Base-by-base conservation (phyloP, 352 stramenopile genomes). In the Pythium vanterpoolii region DNA sequence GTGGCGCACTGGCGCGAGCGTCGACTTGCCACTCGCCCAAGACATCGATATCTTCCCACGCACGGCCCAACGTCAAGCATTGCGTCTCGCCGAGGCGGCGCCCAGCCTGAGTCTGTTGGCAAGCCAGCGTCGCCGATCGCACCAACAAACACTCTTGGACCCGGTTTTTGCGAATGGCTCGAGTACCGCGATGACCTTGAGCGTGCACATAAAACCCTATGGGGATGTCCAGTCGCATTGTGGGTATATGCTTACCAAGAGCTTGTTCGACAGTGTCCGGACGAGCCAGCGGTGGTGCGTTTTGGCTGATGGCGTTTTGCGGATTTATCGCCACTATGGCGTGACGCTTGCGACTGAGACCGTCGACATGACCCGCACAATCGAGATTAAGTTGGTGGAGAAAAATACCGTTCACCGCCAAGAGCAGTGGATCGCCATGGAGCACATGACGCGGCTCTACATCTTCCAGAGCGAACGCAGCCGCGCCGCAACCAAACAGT, bases 261-360 rank as follows among this genome's bases (percentile, higher is more conserved):
- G 72, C 47, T 76, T 80, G 42, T 56, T 89, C 18, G 78, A 87
- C 19, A 85, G 71, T 31, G 75, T 83, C 42, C 78, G 86, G 47
- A 71, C 76, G 13, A 87, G 72, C 47, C 64, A 70, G 38, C 81
- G 81, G n/a, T 90, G 81, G 81, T 90, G 81, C 42, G 81, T 89
- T 8, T 63, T 90, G 21, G 76, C 78, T 4, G 79, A 89, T 47
- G 74, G 78, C 27, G 51, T 77, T 31, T 57, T 89, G 30, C 75
- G 81, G 11, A 77, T 90, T 19, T 90, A 90, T 42, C 73, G 81
- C n/a, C 81, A 90, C 54, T 89, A 84, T 40, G 78, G 81, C 24
- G 77, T 90, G 9, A 89, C 77, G 8, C 60, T 89, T 14, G 75
- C 77, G 40, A 84, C 76, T 3, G 81, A 89, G 39, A 71, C 72